Evolutionary conservation across 768 basidiomycete genomes (phyloP).

Genomic region (Cyclocybe aegerita): DNA sequence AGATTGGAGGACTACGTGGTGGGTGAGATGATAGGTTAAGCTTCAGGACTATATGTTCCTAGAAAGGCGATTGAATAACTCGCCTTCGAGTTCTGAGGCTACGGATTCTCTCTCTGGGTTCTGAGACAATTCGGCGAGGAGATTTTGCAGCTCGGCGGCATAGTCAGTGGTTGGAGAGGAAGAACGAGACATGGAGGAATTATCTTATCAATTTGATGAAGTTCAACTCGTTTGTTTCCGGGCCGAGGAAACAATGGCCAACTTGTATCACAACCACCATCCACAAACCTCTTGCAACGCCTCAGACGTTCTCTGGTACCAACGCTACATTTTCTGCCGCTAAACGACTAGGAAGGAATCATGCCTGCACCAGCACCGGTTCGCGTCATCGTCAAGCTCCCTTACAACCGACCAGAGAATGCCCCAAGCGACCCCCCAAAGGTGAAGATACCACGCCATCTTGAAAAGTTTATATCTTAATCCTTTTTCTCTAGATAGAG

Average conservation of each 20-base stretch:
- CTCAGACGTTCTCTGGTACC: too few relatives aligned
- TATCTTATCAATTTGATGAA: slow-evolving; percentile 20
- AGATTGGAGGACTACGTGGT: slow-evolving; percentile 63
- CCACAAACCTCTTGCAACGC: too few relatives aligned
- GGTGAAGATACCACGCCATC: slow-evolving; percentile 42
- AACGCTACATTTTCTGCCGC: too few relatives aligned
- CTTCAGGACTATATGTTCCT: slow-evolving; percentile 1
- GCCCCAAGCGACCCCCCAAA: slow-evolving; percentile 64
- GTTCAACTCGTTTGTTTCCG: neutral
- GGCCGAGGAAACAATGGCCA: neutral
- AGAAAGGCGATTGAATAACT: slow-evolving; percentile 1
- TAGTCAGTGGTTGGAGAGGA: slow-evolving; percentile 26
- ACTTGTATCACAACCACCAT: neutral
- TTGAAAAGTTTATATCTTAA: neutral
- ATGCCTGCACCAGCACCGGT: slow-evolving; percentile 39
- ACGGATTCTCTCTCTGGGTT: slow-evolving; percentile 38
- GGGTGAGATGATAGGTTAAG: neutral
- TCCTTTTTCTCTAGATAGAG: slow-evolving; percentile 55
- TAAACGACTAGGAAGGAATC: too few relatives aligned
- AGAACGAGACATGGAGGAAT: slow-evolving; percentile 20
- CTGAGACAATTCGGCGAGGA: slow-evolving; percentile 33
- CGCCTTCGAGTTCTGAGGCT: slow-evolving; percentile 49
- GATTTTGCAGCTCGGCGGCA: slow-evolving; percentile 29
- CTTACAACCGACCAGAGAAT: slow-evolving; percentile 75
- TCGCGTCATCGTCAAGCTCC: slow-evolving; percentile 78